phyloP scores from a whole-genome alignment of 768 basidiomycete species.

The Pseudohyphozyma bogoriensis region DNA sequence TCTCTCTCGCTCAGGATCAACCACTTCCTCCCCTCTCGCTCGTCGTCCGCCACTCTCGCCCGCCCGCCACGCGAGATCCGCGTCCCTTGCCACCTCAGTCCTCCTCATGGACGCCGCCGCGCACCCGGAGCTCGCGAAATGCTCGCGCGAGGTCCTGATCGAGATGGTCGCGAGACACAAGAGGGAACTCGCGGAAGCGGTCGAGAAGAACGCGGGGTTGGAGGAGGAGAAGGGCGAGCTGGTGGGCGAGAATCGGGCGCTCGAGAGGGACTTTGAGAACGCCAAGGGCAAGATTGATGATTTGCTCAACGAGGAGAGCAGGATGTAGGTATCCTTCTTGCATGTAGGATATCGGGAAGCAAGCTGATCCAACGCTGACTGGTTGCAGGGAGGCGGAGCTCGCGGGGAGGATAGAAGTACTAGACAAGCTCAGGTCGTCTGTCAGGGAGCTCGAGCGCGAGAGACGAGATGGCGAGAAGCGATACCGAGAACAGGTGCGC shows the following conservation, averaged over 20 bases:
- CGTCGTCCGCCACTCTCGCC: too few relatives aligned
- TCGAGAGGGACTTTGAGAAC: not conserved
- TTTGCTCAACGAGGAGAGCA: not conserved
- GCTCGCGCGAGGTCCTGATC: not conserved
- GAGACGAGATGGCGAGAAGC: slow-evolving; percentile 66
- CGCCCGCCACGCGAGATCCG: not conserved
- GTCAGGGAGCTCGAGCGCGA: slow-evolving; percentile 80
- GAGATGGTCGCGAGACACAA: not conserved
- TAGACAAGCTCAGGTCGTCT: slow-evolving; percentile 69
- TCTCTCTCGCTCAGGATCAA: not conserved
- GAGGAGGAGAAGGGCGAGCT: not conserved
- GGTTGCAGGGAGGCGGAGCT: slow-evolving; percentile 61
- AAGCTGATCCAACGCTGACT: not conserved
- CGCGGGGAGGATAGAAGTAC: slow-evolving; percentile 67
- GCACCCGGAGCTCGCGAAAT: not conserved
- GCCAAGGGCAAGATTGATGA: slow-evolving; percentile 4
- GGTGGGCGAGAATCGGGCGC: not conserved
- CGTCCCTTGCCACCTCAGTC: not conserved
- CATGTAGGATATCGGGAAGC: too few relatives aligned
- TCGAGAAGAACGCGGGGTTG: not conserved
- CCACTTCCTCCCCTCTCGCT: too few relatives aligned
- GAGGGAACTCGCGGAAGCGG: not conserved
- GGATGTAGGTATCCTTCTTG: not conserved
- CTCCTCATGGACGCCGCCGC: not conserved
- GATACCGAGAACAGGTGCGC: slow-evolving; percentile 78